A percentile compares a stretch with the other conserved stretches of the same genome.
phyloP scores from a whole-genome alignment of 2,329 filamentous ascomycete genomes.

The Aureobasidium melanogenum region DNA sequence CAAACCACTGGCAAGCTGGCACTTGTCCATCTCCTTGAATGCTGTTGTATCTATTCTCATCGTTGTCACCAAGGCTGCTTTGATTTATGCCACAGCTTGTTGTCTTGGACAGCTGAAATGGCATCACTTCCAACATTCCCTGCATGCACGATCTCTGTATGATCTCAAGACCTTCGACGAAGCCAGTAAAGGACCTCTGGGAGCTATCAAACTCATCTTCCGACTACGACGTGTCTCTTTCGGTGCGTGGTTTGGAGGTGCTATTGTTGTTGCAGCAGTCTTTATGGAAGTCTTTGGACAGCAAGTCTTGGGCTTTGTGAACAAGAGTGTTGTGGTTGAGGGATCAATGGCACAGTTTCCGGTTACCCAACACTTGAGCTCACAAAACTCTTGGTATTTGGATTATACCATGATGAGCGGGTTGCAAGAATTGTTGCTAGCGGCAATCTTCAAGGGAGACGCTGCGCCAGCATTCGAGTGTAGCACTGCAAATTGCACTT shows the following conservation, averaged over 20 bases:
- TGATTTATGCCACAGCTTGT: background rate
- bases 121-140: background rate
- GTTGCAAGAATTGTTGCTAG: background rate
- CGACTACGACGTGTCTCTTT: background rate
- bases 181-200: background rate
- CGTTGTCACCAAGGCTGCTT: background rate
- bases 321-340: background rate
- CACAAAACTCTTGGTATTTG: background rate
- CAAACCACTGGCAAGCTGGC: background rate
- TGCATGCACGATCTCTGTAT: background rate
- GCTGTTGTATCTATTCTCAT: background rate
- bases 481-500: background rate
- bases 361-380: background rate
- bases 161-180: conserved; percentile 4
- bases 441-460: background rate
- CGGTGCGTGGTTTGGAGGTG: background rate
- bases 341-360: background rate
- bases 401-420: conserved; percentile 6
- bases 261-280: background rate
- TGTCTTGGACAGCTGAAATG: conserved; percentile 6
- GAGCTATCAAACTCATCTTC: background rate
- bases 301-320: background rate
- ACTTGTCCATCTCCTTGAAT: background rate
- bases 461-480: background rate
- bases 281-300: background rate